A percentile compares a stretch with the other conserved stretches of the same genome.
phyloP scores from a whole-genome alignment of 305 asterid genomes.

The Rubia tinctorum region DNA sequence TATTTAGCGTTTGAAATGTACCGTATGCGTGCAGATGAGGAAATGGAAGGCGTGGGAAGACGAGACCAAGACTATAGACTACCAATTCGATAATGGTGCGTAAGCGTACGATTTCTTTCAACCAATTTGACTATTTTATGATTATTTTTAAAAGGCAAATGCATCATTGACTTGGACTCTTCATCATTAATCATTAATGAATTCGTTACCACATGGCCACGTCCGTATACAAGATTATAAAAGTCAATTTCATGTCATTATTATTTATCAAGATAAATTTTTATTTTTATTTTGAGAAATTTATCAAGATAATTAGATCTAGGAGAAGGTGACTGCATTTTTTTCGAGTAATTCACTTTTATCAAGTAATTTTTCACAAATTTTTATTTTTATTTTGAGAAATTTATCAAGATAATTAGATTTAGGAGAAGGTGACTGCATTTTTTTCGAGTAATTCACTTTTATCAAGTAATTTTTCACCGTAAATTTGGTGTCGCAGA shows the following conservation, averaged over 20 bases:
- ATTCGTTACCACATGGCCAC: background rate
- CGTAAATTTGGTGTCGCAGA: constrained; percentile 35
- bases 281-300: no score
- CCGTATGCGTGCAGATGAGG: constrained; percentile 57
- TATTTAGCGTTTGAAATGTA: background rate
- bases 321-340: background rate
- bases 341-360: background rate
- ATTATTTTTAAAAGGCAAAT: background rate
- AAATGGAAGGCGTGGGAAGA: constrained; percentile 82
- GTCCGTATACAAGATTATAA: no score
- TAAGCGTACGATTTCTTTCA: constrained; percentile 1
- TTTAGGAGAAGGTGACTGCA: background rate
- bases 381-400: no score
- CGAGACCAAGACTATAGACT: constrained; percentile 67
- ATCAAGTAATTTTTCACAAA: no score
- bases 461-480: no score
- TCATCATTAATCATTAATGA: background rate
- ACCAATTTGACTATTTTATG: background rate
- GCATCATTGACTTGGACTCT: background rate
- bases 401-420: background rate
- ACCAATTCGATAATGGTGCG: constrained; percentile 62
- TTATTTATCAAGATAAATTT: no score
- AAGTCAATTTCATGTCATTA: background rate
- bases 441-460: background rate
- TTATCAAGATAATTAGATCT: background rate